Conservation (phyloP, 257 asterid species). For the Solanum etuberosum region DNA sequence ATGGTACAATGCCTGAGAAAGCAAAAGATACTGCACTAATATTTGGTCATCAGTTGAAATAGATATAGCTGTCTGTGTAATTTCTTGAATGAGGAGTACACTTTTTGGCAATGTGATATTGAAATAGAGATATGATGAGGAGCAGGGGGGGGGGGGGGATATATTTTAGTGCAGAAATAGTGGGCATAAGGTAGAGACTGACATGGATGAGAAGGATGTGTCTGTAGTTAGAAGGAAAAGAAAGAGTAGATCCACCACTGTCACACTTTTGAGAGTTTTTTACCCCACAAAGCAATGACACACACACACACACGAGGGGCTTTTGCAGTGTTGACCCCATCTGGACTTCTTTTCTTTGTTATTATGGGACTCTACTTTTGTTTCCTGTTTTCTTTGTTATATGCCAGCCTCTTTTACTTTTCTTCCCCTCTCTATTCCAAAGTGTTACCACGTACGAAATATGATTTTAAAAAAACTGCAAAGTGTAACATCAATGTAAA, state of each 20-base stretch:
- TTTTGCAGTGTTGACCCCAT: background rate
- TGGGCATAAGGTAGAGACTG: background rate
- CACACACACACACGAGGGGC: conserved; percentile 1
- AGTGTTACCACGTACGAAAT: too few relatives aligned
- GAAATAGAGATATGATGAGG: background rate
- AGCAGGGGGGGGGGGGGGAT: background rate
- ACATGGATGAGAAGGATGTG: background rate
- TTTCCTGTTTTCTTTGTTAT: background rate
- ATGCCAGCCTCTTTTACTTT: background rate
- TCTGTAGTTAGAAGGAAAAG: background rate
- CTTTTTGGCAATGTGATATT: background rate
- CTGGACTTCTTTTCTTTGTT: background rate
- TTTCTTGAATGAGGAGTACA: background rate
- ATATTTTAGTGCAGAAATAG: background rate
- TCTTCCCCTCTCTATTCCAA: background rate
- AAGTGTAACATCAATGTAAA: background rate
- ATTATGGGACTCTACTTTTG: background rate
- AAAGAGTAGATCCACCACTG: conserved; percentile 2
- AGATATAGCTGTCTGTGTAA: background rate
- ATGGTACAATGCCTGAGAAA: background rate
- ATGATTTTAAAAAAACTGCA: too few relatives aligned
- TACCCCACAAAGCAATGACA: background rate
- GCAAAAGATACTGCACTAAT: background rate
- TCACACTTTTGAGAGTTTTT: background rate
- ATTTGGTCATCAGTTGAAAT: background rate